Conservation (phyloP, 78 protist species). For the Pelomyxa schiedti region DNA sequence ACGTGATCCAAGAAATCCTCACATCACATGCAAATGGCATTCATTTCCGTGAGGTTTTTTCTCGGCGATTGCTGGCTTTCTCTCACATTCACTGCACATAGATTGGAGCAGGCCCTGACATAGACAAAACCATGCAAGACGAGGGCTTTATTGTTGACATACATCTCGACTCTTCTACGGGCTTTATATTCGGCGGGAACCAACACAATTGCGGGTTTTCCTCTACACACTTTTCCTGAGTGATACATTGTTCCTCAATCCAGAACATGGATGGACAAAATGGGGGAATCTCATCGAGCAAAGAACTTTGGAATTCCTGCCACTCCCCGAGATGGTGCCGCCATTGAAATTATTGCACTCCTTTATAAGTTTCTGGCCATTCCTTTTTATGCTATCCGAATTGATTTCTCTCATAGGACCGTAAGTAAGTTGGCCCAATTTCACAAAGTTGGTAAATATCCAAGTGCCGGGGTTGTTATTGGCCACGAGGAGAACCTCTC, state of each 20-base stretch:
- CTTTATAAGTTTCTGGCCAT: conserved; percentile 25
- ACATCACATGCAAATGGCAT: conserved; percentile 38
- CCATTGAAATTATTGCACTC: conserved; percentile 72
- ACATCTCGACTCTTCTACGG: conserved; percentile 33
- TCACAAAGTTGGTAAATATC: neutral
- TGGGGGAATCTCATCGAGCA: conserved; percentile 67
- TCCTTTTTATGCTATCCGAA: conserved; percentile 19
- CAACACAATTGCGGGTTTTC: conserved; percentile 64
- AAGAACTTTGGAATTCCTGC: conserved; percentile 71
- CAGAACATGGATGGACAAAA: conserved; percentile 97
- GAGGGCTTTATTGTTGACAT: conserved; percentile 67
- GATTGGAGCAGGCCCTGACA: conserved; percentile 69
- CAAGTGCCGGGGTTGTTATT: conserved; percentile 8
- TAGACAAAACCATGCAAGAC: conserved; percentile 72
- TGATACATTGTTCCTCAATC: too few relatives aligned
- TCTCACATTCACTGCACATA: conserved; percentile 71
- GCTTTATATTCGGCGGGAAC: conserved; percentile 80
- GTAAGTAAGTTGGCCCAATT: conserved; percentile 17
- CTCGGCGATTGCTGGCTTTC: neutral
- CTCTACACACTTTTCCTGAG: too few relatives aligned
- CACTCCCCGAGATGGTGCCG: conserved; percentile 90
- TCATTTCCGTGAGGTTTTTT: neutral
- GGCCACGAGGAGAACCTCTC: too few relatives aligned
- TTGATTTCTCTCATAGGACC: too few relatives aligned
- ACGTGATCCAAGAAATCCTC: conserved; percentile 48